Base-by-base conservation (phyloP, 2,329 filamentous ascomycete genomes). In the Nannizziopsis barbatae region DNA sequence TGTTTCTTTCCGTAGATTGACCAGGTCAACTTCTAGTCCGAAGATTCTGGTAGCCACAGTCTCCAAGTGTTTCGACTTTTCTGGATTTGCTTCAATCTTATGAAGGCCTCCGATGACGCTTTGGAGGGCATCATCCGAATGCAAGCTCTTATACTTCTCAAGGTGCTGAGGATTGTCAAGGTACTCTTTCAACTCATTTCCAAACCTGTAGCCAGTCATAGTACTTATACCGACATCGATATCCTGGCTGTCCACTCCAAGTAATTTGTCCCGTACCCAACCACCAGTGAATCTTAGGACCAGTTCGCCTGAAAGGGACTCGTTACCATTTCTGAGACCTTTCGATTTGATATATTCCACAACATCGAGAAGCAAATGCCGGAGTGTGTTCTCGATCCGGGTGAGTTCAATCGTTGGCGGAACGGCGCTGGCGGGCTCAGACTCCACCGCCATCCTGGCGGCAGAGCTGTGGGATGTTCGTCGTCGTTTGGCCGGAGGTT, bases 51-150 rank as follows among this genome's bases (percentile, higher is more conserved):
- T 87, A 8, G 87, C 94, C 42, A 87, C 85, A 0, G 90, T 96
- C 66, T 94, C 90, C 11, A 96, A 76, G 62, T 96, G 86, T 68
- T 96, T 96, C 15, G 88, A 95, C 69, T 95, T 95, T 60, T 95
- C 88, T 0, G 89, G 90, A 63, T 96, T 96, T 50, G 83, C 83
- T 45, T 84, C 83, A 56, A 95, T 90, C 65, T 87, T 93, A 72
- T 95, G 84, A 30, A 95, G 73, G 53, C 79, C 83, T 43, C 84
- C 82, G 46, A 92, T 73, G 55, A 80, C 73, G 11, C 67, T 60
- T 8, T 62, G 58, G 8, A 70, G 60, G 35, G 71, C 70, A 52
- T 73, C 63, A 27, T 68, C 64, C 3, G 49, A 63, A 58, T 57
- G 77, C 60, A 44, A 72, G 59, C 41, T 66, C 57, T 52, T 74